Conservation (phyloP, 305 asterid species). For the Fraxinus latifolia region DNA sequence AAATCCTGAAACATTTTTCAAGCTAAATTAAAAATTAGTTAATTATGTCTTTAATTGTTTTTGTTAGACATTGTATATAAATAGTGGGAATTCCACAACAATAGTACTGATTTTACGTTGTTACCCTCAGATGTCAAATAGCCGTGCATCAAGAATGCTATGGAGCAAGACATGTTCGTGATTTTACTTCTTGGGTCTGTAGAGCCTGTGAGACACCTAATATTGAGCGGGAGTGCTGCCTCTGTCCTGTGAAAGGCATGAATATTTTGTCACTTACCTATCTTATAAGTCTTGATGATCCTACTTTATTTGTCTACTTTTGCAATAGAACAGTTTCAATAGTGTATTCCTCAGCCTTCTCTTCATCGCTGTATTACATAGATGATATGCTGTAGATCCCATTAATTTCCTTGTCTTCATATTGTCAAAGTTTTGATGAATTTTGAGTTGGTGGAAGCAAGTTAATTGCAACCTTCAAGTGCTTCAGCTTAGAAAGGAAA, state of each 20-base stretch:
- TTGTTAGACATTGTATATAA: background rate
- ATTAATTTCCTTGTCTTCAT: background rate
- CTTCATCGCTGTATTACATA: background rate
- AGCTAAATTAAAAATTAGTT: slow-evolving; percentile 1
- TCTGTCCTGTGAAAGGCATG: slow-evolving; percentile 97
- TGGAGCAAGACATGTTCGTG: slow-evolving; percentile 90
- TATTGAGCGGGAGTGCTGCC: slow-evolving; percentile 92
- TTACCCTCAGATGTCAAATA: slow-evolving; percentile 79
- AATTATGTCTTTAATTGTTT: background rate
- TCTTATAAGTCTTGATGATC: background rate
- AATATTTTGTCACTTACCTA: slow-evolving; percentile 9
- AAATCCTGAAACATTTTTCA: background rate
- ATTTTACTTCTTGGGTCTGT: slow-evolving; percentile 98
- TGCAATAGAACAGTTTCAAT: slow-evolving; percentile 8
- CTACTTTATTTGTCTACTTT: slow-evolving; percentile 4
- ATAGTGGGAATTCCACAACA: slow-evolving; percentile 1
- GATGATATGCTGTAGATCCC: background rate
- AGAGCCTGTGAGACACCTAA: slow-evolving; percentile 93
- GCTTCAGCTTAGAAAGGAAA: slow-evolving; percentile 2
- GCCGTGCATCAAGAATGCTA: slow-evolving; percentile 99
- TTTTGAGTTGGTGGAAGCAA: slow-evolving; percentile 17
- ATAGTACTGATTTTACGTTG: slow-evolving; percentile 19
- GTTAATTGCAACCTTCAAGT: slow-evolving; percentile 12
- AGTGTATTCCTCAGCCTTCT: background rate
- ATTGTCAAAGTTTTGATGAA: slow-evolving; percentile 1